Base-by-base conservation (phyloP, 768 basidiomycete species). In the Lactarius sanguifluus region DNA sequence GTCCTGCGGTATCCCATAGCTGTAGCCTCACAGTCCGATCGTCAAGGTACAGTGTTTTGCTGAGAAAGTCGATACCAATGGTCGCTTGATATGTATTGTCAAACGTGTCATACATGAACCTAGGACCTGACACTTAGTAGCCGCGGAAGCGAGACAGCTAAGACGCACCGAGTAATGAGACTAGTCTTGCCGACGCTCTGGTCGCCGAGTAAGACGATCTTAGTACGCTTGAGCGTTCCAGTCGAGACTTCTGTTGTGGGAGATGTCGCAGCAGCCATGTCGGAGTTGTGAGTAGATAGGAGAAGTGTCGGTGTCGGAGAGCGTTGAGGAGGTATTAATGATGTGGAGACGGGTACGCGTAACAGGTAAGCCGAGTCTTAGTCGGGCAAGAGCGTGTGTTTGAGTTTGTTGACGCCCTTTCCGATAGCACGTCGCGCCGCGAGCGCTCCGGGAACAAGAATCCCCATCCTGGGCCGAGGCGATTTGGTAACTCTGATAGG, bases 91-190 rank as follows among this genome's bases (percentile, higher is more conserved):
- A 99, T 54, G 96, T 98, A 78, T 98, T 98, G 82, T 99, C 97
- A 77, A 99, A 99, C 1, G 97, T 98, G 79, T 99, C 97, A 77
- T 99, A 99, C 97, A 98, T 96, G 76, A 92, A 92, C 79, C 93
- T 96, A 71, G 10, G 47, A 60, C 30, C 56, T 36, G 20, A 32
- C 36, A 56, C 66, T 59, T 66, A 55, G 65, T 58, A 36, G 43
- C 52, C 36, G 55, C 41, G 61, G 57, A 20, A 62, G 59, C 66
- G 68, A 61, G 40, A 18, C 2, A 45, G 50, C 36, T 64, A 68
- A 43, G 68, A 76, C 81, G 73, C 75, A 95, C 86, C 97, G 86
- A 64, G 97, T 98, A 76, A 99, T 99, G 68, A 99, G 84, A 80
- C 92, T 94, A 5, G 97, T 99, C 86, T 99, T 99, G 56, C 97